These are phyloP conservation scores for Tylopilus felleus DNA, from an alignment of 768 basidiomycete genomes.

Conservation along the genomic window DNA sequence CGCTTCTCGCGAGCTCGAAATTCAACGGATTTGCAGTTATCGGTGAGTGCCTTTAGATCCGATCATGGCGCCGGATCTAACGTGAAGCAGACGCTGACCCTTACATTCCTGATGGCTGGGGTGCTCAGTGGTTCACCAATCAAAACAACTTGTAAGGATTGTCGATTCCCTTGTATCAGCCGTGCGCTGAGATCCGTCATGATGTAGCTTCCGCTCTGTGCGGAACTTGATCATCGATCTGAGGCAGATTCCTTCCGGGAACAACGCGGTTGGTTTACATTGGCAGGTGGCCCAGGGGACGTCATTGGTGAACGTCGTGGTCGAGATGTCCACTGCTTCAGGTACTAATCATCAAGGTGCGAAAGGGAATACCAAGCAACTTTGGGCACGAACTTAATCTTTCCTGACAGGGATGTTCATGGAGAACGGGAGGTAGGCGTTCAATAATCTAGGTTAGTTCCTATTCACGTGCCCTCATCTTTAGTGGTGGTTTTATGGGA, in stretches of 20 bases:
- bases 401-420: constrained; percentile 51
- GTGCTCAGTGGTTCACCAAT: constrained; percentile 25
- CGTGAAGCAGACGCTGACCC: constrained; percentile 60
- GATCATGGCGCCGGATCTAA: background rate
- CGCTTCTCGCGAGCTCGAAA: constrained; percentile 52
- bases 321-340: constrained; percentile 64
- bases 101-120: constrained; percentile 54
- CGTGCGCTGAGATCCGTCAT: background rate
- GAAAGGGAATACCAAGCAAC: background rate
- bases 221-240: constrained; percentile 75
- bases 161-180: background rate
- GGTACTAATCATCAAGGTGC: constrained; percentile 66
- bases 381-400: background rate
- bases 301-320: constrained; percentile 65
- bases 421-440: constrained; percentile 61
- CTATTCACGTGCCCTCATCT: background rate
- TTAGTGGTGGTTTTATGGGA: constrained; percentile 47
- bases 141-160: constrained; percentile 24
- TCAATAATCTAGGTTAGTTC: background rate
- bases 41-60: constrained; percentile 38
- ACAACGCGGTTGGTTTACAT: constrained; percentile 65
- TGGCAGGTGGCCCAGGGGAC: constrained; percentile 84
- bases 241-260: constrained; percentile 48
- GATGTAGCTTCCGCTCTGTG: constrained; percentile 59
- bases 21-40: constrained; percentile 75